Evolutionary conservation across 2,329 filamentous ascomycete genomes (phyloP).

Genomic region (Penicillium sp.): DNA sequence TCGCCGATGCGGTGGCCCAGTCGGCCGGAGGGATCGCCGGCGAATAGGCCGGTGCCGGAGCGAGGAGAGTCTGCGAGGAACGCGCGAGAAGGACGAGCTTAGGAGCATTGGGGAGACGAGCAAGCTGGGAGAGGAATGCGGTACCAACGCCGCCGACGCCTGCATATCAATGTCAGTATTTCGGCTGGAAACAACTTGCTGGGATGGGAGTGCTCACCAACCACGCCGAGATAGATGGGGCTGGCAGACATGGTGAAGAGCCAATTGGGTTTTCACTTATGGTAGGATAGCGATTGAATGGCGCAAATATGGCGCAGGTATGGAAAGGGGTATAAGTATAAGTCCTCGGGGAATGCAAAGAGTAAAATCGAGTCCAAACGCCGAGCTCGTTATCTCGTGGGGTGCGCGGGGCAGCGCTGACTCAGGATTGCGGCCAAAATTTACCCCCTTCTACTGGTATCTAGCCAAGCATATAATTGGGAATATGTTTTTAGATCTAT

Average conservation of each 20-base stretch:
- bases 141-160: slow-evolving; percentile 91
- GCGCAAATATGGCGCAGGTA: background rate
- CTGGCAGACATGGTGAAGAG: slow-evolving; percentile 21
- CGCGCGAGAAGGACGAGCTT: slow-evolving; percentile 80
- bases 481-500: background rate
- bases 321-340: background rate
- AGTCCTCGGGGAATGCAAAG: background rate
- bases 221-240: slow-evolving; percentile 41
- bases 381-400: slow-evolving; percentile 9
- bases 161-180: slow-evolving; percentile 3
- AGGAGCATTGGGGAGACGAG: slow-evolving; percentile 63
- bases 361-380: background rate
- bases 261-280: background rate
- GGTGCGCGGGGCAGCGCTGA: slow-evolving; percentile 6
- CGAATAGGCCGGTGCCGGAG: slow-evolving; percentile 61
- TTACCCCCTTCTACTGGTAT: background rate
- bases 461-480: no score
- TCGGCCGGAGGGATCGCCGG: slow-evolving; percentile 56
- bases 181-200: background rate
- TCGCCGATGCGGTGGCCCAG: slow-evolving; percentile 51
- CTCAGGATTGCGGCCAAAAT: background rate
- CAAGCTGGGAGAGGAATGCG: slow-evolving; percentile 79
- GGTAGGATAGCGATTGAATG: background rate
- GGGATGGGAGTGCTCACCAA: slow-evolving; percentile 28
- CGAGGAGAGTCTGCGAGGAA: slow-evolving; percentile 75